phyloP scores from a whole-genome alignment of 1,139 yeast genomes.

The Pichia terricola region DNA sequence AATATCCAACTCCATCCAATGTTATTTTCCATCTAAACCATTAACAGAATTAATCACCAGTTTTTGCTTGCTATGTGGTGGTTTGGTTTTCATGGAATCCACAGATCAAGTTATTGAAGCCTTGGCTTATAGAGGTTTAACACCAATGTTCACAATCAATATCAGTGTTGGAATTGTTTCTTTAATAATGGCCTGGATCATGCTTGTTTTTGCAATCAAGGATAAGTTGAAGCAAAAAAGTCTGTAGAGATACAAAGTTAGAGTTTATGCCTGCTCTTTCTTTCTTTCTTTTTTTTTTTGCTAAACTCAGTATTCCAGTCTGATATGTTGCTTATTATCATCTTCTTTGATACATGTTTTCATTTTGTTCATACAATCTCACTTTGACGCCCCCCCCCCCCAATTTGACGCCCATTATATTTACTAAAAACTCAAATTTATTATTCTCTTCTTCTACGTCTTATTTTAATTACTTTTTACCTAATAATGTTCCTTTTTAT shows the following conservation, averaged over 20 bases:
- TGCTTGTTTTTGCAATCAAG: slow-evolving; percentile 58
- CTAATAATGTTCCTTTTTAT: too few species aligned
- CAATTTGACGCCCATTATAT: too few species aligned
- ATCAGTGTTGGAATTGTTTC: slow-evolving; percentile 72
- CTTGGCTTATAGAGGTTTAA: slow-evolving; percentile 76
- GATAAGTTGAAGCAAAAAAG: slow-evolving; percentile 33
- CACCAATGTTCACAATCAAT: slow-evolving; percentile 85
- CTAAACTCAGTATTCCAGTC: too few species aligned
- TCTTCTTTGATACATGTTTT: too few species aligned
- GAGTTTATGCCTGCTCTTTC: slow-evolving; percentile 1
- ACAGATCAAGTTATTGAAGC: slow-evolving; percentile 78
- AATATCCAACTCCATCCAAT: slow-evolving; percentile 18
- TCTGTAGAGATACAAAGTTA: too few species aligned
- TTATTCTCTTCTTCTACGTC: too few species aligned
- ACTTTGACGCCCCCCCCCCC: too few species aligned
- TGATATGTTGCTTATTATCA: too few species aligned
- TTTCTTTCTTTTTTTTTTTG: too few species aligned
- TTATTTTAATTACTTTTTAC: too few species aligned
- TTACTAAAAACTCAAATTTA: too few species aligned
- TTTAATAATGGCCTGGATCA: slow-evolving; percentile 85
- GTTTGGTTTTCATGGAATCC: slow-evolving; percentile 84
- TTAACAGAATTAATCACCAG: slow-evolving; percentile 74
- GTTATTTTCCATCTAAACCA: slow-evolving; percentile 51
- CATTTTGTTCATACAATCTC: too few species aligned
- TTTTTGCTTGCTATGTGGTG: slow-evolving; percentile 79